Evolutionary conservation across 768 basidiomycete genomes (phyloP).

Genomic region (Podaxis sp.): DNA sequence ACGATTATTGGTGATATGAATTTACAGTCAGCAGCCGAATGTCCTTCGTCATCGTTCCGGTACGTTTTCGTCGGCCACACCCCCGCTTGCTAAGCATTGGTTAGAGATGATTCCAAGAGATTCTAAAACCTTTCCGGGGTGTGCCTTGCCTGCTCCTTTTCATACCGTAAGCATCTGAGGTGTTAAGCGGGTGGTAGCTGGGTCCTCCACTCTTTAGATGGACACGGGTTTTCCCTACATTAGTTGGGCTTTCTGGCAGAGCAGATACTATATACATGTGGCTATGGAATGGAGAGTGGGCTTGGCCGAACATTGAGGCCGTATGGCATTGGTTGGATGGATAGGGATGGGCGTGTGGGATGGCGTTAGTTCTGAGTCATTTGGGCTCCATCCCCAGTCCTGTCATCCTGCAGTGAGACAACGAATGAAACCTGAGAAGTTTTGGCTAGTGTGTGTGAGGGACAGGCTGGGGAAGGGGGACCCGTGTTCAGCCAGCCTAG

Average conservation of each 20-base stretch:
- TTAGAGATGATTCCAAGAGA: not conserved
- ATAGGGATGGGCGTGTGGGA: not conserved
- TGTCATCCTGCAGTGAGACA: not conserved
- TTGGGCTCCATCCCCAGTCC: not conserved
- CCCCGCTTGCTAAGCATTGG: not conserved
- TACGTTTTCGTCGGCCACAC: not conserved
- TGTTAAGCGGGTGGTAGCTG: not conserved
- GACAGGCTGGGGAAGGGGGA: not conserved
- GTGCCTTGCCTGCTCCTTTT: not conserved
- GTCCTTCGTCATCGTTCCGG: not conserved
- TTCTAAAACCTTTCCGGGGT: not conserved
- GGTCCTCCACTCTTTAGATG: not conserved
- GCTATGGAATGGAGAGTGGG: not conserved
- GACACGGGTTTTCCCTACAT: not conserved
- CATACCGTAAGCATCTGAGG: not conserved
- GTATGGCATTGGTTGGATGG: not conserved
- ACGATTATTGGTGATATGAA: not conserved
- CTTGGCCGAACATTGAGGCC: not conserved
- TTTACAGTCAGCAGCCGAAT: not conserved
- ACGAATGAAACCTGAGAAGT: not conserved
- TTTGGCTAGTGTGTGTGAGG: not conserved
- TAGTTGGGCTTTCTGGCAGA: not conserved
- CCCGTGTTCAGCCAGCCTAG: not conserved
- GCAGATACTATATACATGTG: not conserved
- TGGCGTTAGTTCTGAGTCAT: not conserved